phyloP scores from a whole-genome alignment of 2,329 filamentous ascomycete genomes.

The Phyllosticta paracitricarpa region DNA sequence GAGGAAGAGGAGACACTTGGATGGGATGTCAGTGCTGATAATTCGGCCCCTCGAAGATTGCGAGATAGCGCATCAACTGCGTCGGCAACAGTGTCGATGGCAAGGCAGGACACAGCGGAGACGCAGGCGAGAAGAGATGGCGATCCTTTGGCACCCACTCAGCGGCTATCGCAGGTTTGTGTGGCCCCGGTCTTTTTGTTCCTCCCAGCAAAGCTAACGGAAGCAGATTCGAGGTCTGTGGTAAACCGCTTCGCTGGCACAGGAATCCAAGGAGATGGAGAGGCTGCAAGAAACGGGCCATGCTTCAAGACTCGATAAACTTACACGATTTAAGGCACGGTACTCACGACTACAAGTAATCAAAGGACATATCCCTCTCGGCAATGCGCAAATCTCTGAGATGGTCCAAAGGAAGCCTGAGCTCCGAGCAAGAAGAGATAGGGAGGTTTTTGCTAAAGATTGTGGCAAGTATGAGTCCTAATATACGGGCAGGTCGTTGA shows the following conservation, averaged over 20 bases:
- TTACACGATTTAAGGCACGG: background rate
- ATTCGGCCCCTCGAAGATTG: constrained; percentile 34
- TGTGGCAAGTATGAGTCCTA: no score
- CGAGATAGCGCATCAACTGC: constrained; percentile 25
- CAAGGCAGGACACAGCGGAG: background rate
- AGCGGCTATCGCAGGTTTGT: constrained; percentile 59
- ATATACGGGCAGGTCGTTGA: no score
- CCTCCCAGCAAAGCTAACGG: background rate
- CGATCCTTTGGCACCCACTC: constrained; percentile 56
- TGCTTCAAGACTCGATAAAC: background rate
- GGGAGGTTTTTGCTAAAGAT: no score
- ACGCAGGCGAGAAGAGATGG: background rate
- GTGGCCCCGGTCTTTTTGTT: no score
- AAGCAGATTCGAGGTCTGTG: constrained; percentile 1
- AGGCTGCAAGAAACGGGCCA: background rate
- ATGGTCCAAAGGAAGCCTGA: no score
- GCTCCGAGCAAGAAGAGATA: no score
- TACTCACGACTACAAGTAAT: no score
- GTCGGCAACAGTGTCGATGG: constrained; percentile 11
- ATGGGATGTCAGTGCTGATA: constrained; percentile 61
- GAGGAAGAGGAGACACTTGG: constrained; percentile 58
- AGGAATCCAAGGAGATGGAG: background rate
- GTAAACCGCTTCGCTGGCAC: background rate
- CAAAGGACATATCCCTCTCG: no score
- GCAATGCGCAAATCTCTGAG: no score